Conservation (phyloP, 345 rosid genomes). For the Mallotus nudiflorus region DNA sequence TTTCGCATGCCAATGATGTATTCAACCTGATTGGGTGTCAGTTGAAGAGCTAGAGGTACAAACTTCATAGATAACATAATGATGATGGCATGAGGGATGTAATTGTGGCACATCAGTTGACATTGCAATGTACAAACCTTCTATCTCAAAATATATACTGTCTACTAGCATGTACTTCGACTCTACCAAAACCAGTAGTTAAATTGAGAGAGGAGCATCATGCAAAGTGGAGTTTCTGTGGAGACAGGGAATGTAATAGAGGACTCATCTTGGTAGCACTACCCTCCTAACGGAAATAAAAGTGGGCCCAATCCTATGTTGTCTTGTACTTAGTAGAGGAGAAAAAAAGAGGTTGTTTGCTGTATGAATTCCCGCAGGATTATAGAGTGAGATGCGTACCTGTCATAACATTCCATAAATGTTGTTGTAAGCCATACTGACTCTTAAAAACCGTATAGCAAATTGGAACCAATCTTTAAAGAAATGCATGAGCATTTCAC, state of each 20-base stretch:
- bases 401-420: background rate
- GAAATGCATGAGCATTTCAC: too few species aligned
- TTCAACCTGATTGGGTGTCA: background rate
- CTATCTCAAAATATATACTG: background rate
- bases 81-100: background rate
- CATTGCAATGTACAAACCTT: background rate
- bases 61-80: background rate
- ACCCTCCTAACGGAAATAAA: background rate
- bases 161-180: too few species aligned
- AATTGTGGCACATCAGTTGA: background rate
- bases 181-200: background rate
- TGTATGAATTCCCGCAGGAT: background rate
- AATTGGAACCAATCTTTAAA: constrained; percentile 1
- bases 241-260: background rate
- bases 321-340: background rate
- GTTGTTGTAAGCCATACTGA: background rate
- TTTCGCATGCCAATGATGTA: background rate
- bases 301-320: too few species aligned
- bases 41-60: background rate
- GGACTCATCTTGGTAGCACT: background rate
- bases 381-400: background rate
- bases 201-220: background rate
- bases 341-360: background rate
- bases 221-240: background rate
- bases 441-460: background rate